phyloP scores from a whole-genome alignment of 2,329 filamentous ascomycete species.

The Trematosphaeria pertusa region DNA sequence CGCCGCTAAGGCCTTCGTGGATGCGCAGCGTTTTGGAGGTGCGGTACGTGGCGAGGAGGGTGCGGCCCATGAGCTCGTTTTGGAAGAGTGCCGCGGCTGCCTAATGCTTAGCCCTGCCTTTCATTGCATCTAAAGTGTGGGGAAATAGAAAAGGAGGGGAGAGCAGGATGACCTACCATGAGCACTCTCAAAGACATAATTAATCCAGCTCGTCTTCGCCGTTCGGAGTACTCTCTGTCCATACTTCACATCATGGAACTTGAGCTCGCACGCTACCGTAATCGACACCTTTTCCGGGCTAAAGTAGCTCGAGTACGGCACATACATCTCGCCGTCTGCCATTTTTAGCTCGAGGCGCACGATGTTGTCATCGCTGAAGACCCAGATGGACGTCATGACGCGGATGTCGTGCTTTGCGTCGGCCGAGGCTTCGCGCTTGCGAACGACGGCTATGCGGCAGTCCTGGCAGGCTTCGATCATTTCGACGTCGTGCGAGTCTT shows the following conservation, averaged over 20 bases:
- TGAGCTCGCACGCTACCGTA: conserved; percentile 46
- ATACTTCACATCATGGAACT: conserved; percentile 49
- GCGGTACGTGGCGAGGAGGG: conserved; percentile 51
- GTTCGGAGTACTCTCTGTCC: conserved; percentile 42
- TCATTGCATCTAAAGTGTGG: too few relatives aligned
- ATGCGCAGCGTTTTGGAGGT: conserved; percentile 54
- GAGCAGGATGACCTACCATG: conserved; percentile 25
- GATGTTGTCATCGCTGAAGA: conserved; percentile 51
- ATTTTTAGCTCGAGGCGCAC: conserved; percentile 54
- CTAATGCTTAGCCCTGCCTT: conserved; percentile 8
- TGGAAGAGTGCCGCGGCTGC: conserved; percentile 51
- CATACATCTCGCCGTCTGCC: conserved; percentile 49
- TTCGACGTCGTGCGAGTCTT: conserved; percentile 47
- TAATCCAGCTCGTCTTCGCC: conserved; percentile 53
- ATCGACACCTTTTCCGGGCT: conserved; percentile 53
- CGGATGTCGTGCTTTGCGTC: conserved; percentile 39
- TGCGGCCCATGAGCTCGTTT: conserved; percentile 55
- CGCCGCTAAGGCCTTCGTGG: conserved; percentile 51
- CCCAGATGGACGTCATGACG: conserved; percentile 55
- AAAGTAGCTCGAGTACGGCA: conserved; percentile 56
- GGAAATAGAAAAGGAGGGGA: background rate
- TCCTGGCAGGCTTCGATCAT: conserved; percentile 48
- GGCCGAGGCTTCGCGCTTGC: conserved; percentile 49
- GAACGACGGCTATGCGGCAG: conserved; percentile 52
- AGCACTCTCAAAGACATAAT: conserved; percentile 50